phyloP scores from a whole-genome alignment of 2,329 filamentous ascomycete genomes.

The Penicillium sp. region DNA sequence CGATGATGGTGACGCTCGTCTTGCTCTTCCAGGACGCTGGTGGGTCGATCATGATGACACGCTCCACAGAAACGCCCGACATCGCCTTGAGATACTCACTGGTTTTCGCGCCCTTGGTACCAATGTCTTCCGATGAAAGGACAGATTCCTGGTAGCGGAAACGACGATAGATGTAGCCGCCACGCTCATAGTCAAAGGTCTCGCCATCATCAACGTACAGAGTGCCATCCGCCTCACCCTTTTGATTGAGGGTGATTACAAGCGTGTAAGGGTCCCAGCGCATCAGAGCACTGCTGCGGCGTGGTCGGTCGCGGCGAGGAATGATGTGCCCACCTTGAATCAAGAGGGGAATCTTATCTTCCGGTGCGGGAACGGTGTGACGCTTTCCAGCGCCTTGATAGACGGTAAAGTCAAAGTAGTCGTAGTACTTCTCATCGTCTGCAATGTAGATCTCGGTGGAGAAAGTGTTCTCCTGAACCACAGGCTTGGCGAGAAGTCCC shows the following conservation, averaged over 20 bases:
- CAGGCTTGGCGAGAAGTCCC: conserved; percentile 86
- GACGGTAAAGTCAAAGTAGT: conserved; percentile 83
- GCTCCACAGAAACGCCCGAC: conserved; percentile 72
- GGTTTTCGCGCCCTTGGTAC: conserved; percentile 55
- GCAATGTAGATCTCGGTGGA: conserved; percentile 78
- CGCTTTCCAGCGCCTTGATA: conserved; percentile 66
- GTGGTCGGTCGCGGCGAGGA: conserved; percentile 78
- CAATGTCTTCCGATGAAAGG: conserved; percentile 65
- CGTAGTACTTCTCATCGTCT: conserved; percentile 84
- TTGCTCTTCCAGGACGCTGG: conserved; percentile 65
- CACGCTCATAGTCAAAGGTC: conserved; percentile 77
- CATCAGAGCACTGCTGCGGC: conserved; percentile 83
- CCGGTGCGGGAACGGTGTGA: conserved; percentile 65
- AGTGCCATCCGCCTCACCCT: conserved; percentile 69
- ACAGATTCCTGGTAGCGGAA: conserved; percentile 60
- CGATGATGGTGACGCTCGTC: conserved; percentile 47
- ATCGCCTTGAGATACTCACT: conserved; percentile 74
- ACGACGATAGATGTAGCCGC: conserved; percentile 78
- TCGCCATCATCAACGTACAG: conserved; percentile 93
- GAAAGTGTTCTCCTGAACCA: conserved; percentile 68
- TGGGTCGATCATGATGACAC: conserved; percentile 75
- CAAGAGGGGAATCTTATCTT: conserved; percentile 81
- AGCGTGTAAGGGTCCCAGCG: conserved; percentile 92
- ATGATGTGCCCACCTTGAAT: conserved; percentile 93
- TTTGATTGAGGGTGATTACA: conserved; percentile 64